phyloP scores from a whole-genome alignment of 192 early-diverging fungal genomes.

The Dimargaris verticillata region DNA sequence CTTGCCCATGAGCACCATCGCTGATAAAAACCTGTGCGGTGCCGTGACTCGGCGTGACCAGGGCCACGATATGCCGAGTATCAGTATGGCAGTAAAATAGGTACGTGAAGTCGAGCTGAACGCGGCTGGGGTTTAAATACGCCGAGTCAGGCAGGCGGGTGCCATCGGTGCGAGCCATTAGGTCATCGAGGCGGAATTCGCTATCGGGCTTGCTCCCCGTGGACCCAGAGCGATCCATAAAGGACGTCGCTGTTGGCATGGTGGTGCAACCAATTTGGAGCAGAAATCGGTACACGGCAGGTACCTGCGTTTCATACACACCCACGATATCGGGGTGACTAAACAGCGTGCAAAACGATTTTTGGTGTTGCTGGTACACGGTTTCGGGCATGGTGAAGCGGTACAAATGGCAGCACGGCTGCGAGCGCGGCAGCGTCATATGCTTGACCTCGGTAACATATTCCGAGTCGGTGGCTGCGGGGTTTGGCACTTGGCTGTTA shows the following conservation, averaged over 20 bases:
- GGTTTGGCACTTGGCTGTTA: conserved; percentile 46
- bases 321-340: conserved; percentile 78
- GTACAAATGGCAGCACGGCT: conserved; percentile 55
- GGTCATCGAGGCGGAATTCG: conserved; percentile 20
- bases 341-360: conserved; percentile 62
- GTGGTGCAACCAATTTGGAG: conserved; percentile 54
- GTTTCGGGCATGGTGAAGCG: conserved; percentile 66
- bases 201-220: conserved; percentile 9
- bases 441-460: conserved; percentile 24
- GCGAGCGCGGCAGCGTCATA: conserved; percentile 62
- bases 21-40: conserved; percentile 58
- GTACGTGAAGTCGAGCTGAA: conserved; percentile 43
- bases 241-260: background rate
- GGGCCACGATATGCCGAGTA: conserved; percentile 44
- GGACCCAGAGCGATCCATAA: conserved; percentile 12
- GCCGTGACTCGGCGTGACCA: conserved; percentile 43
- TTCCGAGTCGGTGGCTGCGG: conserved; percentile 23
- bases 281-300: conserved; percentile 62
- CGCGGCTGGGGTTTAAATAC: conserved; percentile 1
- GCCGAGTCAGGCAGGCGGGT: background rate
- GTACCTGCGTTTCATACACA: conserved; percentile 86
- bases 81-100: conserved; percentile 57
- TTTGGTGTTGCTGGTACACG: conserved; percentile 51
- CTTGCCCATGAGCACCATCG: conserved; percentile 36
- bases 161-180: conserved; percentile 11